These are phyloP conservation scores for Parachaetomium inaequale DNA, from an alignment of 495 filamentous ascomycete species.

Conservation along the genomic window DNA sequence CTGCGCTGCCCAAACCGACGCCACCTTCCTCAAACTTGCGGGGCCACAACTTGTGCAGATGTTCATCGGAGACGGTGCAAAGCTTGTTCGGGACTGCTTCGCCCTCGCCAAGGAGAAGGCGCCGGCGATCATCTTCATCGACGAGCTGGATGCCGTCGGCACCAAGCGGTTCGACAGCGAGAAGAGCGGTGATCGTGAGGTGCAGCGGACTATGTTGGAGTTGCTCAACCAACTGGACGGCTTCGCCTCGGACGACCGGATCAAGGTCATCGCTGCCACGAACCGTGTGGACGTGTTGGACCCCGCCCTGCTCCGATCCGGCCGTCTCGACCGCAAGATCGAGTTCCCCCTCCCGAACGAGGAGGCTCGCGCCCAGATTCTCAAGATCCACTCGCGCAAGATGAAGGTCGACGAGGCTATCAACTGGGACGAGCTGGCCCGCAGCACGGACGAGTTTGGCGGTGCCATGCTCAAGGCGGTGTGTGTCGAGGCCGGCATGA, in stretches of 20 bases:
- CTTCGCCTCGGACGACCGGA: conserved; percentile 96
- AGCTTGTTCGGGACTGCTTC: conserved; percentile 96
- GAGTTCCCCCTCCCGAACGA: conserved; percentile 99
- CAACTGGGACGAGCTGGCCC: conserved; percentile 94
- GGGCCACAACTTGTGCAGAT: conserved; percentile 99
- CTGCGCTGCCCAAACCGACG: conserved; percentile 96
- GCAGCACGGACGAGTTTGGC: conserved; percentile 98
- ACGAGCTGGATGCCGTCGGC: conserved; percentile 94
- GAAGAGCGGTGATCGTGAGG: conserved; percentile 96
- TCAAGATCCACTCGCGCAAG: conserved; percentile 95
- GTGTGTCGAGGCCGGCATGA: conserved; percentile 99
- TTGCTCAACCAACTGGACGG: conserved; percentile 98
- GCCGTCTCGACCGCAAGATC: conserved; percentile 96
- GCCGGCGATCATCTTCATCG: conserved; percentile 98
- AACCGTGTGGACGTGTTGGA: conserved; percentile 98
- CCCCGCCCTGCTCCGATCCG: conserved; percentile 87
- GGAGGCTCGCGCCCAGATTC: conserved; percentile 93
- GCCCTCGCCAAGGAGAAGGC: conserved; percentile 97
- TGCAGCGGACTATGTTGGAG: conserved; percentile 98
- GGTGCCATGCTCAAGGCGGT: conserved; percentile 97
- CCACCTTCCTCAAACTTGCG: conserved; percentile 98
- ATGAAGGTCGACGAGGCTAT: conserved; percentile 93
- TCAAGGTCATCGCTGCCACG: conserved; percentile 97
- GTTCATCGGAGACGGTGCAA: conserved; percentile 99
- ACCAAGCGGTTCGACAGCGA: conserved; percentile 99